Percentiles rank a stretch among this genome's conserved stretches.
phyloP scores from a whole-genome alignment of 495 filamentous ascomycete genomes.

The Penicillium atrosanguineum region DNA sequence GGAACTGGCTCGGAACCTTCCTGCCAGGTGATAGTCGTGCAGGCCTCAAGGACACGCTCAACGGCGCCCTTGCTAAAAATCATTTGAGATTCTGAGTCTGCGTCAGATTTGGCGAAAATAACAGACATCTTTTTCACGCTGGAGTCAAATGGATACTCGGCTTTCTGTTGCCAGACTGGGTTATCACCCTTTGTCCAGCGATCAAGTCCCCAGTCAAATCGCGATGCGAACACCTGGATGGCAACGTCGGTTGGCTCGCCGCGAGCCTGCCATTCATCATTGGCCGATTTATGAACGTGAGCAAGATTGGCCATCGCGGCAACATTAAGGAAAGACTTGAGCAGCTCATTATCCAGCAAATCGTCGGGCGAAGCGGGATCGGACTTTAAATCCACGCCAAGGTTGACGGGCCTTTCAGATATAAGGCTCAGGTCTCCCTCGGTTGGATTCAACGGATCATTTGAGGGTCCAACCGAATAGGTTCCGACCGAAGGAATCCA shows the following conservation, averaged over 20 bases:
- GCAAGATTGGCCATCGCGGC: constrained; percentile 67
- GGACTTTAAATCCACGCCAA: constrained; percentile 23
- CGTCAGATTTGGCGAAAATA: constrained; percentile 45
- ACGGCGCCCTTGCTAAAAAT: constrained; percentile 80
- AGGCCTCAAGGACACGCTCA: constrained; percentile 72
- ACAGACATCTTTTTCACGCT: constrained; percentile 69
- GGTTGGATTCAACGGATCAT: constrained; percentile 55
- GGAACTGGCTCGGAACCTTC: constrained; percentile 33
- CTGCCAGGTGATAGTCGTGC: constrained; percentile 49
- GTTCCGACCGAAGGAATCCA: constrained; percentile 71
- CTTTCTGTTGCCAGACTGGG: constrained; percentile 53
- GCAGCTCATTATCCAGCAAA: constrained; percentile 34
- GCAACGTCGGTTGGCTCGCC: constrained; percentile 71
- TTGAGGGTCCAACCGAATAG: constrained; percentile 56
- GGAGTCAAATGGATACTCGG: constrained; percentile 67
- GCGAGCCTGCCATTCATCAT: constrained; percentile 56
- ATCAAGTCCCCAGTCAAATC: constrained; percentile 59
- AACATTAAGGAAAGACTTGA: constrained; percentile 57
- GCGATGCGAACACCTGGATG: constrained; percentile 64
- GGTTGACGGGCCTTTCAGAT: constrained; percentile 32
- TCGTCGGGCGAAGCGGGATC: constrained; percentile 28
- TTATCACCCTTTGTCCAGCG: constrained; percentile 49
- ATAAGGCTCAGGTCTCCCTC: constrained; percentile 50
- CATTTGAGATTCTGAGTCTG: constrained; percentile 30
- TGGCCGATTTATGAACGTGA: constrained; percentile 47